A percentile compares a stretch with the other conserved stretches of the same genome.
Evolutionary conservation across 2,329 filamentous ascomycete species (phyloP).

Genomic region (Camptophora hylomeconis): DNA sequence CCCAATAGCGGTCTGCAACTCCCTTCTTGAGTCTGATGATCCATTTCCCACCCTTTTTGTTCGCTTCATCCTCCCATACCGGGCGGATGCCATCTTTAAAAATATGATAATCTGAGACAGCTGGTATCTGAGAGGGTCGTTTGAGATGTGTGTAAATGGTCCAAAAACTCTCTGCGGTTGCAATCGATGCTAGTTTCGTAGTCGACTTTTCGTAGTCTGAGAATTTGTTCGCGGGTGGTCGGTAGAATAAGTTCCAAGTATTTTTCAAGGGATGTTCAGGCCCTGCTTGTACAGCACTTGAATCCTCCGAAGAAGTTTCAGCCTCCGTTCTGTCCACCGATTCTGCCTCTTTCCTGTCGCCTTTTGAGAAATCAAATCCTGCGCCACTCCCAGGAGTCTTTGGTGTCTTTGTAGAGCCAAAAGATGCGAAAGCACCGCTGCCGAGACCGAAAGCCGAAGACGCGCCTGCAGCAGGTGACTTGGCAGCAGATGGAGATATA

Average conservation of each 20-base stretch:
- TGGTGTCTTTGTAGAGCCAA: slow-evolving; percentile 73
- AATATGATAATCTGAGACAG: slow-evolving; percentile 94
- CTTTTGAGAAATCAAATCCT: slow-evolving; percentile 65
- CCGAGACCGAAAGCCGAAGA: slow-evolving; percentile 88
- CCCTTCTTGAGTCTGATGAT: slow-evolving; percentile 95
- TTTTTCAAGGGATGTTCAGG: slow-evolving; percentile 56
- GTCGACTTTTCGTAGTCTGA: slow-evolving; percentile 98
- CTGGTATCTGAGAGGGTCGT: slow-evolving; percentile 71
- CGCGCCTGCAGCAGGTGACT: slow-evolving; percentile 62
- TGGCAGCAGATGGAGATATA: slow-evolving; percentile 56
- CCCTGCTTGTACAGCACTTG: slow-evolving; percentile 17
- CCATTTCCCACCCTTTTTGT: slow-evolving; percentile 94
- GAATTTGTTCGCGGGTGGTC: slow-evolving; percentile 90
- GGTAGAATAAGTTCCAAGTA: slow-evolving; percentile 94
- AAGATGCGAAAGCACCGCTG: slow-evolving; percentile 92
- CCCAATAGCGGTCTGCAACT: slow-evolving; percentile 92
- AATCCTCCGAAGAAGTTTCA: slow-evolving; percentile 27
- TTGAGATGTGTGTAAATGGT: slow-evolving; percentile 79
- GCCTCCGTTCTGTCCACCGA: slow-evolving; percentile 18
- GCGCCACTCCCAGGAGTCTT: slow-evolving; percentile 59
- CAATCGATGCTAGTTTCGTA: slow-evolving; percentile 69
- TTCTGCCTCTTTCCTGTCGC: slow-evolving; percentile 42
- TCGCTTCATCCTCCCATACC: slow-evolving; percentile 97
- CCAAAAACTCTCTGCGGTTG: slow-evolving; percentile 83
- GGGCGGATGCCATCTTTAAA: slow-evolving; percentile 94